Base-by-base conservation (phyloP, 2,329 filamentous ascomycete genomes). In the Aspergillus piperis region DNA sequence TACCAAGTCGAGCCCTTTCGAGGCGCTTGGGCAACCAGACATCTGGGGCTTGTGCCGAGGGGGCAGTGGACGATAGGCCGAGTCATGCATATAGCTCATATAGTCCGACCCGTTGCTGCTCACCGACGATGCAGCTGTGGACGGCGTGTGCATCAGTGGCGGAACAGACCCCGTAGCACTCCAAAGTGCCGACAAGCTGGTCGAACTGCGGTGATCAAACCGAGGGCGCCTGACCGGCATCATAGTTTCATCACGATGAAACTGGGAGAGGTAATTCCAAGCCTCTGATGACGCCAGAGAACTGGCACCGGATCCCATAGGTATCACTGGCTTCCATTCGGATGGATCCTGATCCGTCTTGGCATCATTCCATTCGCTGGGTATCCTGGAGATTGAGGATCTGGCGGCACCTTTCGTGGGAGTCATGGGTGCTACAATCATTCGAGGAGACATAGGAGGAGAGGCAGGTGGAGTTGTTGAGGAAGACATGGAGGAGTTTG, bases 311-410 rank as follows among this genome's bases (percentile, higher is more conserved):
- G 59, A 53, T 42, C 66, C 64, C 58, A 58, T 64, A 38, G 59
- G 61, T 78, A 78, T 74, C 70, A 78, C 75, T 21, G 79, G 79
- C 72, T 81, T 81, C 80, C 80, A 81, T 73, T 81, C 79, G 53
- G 78, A 78, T 55, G 79, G 79, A 70, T 81, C 79, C 62, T 79
- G 76, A 80, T 81, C 79, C 65, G 77, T 70, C 56, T 73, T 76
- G 72, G 66, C 66, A 51, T 75, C 70, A 62, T 78, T 74, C 48
- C 70, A 51, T 60, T 75, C 69, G 60, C 66, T 57, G 48, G 75
- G 73, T 80, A 80, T 81, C 72, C 76, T 71, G 64, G 69, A 32
- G 8, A 68, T 66, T 51, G 69, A 64, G 13, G 68, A 60, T 58
- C 54, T 65, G 56, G 63, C 44, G 8, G 68, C 69, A 32, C 64